These are phyloP conservation scores for Clathrus columnatus DNA, from an alignment of 768 basidiomycete genomes.

Conservation along the genomic window DNA sequence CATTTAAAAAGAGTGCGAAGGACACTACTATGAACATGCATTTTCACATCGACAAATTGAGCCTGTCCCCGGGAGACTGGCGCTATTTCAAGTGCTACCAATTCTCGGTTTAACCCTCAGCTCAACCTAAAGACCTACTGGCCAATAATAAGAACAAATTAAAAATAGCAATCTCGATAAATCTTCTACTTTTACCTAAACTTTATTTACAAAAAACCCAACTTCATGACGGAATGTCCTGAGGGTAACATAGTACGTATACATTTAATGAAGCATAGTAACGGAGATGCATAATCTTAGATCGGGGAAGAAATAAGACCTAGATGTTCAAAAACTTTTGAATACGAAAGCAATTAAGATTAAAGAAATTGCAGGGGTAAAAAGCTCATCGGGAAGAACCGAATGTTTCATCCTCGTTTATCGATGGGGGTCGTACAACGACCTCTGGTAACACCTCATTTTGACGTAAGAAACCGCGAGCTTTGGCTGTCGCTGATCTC, in stretches of 20 bases:
- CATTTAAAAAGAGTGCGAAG: background rate
- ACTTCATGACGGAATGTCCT: too few relatives aligned
- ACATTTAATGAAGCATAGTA: background rate
- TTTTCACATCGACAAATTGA: too few relatives aligned
- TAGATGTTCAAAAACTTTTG: background rate
- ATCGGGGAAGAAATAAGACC: background rate
- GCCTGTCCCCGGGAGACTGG: too few relatives aligned
- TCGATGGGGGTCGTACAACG: slow-evolving; percentile 53
- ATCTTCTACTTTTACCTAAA: too few relatives aligned
- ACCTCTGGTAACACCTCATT: slow-evolving; percentile 51
- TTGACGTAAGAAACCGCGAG: slow-evolving; percentile 48
- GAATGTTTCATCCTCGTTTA: slow-evolving; percentile 38
- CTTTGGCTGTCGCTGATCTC: slow-evolving; percentile 55
- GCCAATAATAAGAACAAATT: too few relatives aligned
- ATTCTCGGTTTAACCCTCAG: too few relatives aligned
- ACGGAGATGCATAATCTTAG: background rate
- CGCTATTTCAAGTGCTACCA: too few relatives aligned
- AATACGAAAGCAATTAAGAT: background rate
- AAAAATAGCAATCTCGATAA: too few relatives aligned
- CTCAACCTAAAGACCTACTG: too few relatives aligned
- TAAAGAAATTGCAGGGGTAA: background rate
- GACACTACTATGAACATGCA: too few relatives aligned
- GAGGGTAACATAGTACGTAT: background rate
- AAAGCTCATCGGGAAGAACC: slow-evolving; percentile 15
- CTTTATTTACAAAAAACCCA: too few relatives aligned